Percentiles rank a stretch among this genome's conserved stretches.
These are phyloP conservation scores for Thraustotheca clavata DNA, from an alignment of 352 stramenopile genomes.

Conservation along the genomic window DNA sequence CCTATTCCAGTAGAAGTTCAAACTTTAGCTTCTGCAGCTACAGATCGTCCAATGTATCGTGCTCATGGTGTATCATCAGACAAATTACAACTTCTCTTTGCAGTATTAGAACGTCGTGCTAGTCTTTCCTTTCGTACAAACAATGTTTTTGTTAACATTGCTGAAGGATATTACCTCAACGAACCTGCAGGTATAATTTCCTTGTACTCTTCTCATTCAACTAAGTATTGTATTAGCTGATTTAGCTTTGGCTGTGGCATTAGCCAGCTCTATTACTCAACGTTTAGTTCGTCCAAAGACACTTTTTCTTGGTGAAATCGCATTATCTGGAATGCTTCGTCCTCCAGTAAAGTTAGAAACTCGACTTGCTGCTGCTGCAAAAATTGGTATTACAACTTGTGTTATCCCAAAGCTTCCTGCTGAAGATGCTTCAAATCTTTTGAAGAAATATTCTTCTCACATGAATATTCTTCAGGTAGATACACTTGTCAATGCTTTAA, in stretches of 20 bases:
- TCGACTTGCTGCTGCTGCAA: constrained; percentile 61
- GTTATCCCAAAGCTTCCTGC: constrained; percentile 57
- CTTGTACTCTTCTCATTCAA: neutral
- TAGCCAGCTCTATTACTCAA: constrained; percentile 56
- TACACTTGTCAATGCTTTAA: constrained; percentile 13
- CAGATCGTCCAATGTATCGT: constrained; percentile 35
- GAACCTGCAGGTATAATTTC: constrained; percentile 39
- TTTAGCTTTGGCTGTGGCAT: constrained; percentile 58
- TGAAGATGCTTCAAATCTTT: constrained; percentile 34
- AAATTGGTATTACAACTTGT: constrained; percentile 66
- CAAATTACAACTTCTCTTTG: constrained; percentile 90
- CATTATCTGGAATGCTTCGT: constrained; percentile 67
- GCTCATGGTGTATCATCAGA: constrained; percentile 74
- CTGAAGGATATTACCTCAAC: constrained; percentile 74
- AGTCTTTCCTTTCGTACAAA: constrained; percentile 62
- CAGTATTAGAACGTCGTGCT: constrained; percentile 92
- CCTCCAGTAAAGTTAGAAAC: constrained; percentile 79
- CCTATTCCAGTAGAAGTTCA: constrained; percentile 94
- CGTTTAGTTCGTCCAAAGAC: constrained; percentile 44
- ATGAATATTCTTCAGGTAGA: constrained; percentile 19
- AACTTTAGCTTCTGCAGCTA: constrained; percentile 73
- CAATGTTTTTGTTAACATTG: constrained; percentile 82
- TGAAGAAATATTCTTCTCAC: constrained; percentile 31
- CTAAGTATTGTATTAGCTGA: constrained; percentile 32
- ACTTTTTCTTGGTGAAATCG: constrained; percentile 70